Evolutionary conservation across 2,329 filamentous ascomycete species (phyloP).

Genomic region (Xylaria sp.): DNA sequence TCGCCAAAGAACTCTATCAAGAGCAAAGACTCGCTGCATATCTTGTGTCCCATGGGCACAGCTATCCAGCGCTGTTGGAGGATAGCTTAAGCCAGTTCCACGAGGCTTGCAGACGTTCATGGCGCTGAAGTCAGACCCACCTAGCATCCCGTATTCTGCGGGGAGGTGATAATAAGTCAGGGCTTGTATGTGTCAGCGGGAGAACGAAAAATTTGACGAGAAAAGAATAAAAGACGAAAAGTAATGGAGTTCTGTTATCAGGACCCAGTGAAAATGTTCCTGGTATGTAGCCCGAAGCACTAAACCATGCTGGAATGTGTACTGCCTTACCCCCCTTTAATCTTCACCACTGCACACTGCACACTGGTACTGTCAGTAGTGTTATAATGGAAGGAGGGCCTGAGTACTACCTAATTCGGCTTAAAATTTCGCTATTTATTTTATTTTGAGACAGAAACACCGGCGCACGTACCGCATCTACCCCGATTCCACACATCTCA

Average conservation of each 20-base stretch:
- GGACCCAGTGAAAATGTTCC: slow-evolving; percentile 2
- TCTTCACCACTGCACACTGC: not conserved
- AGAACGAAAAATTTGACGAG: not conserved
- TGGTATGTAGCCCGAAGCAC: not conserved
- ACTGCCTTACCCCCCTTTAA: slow-evolving; percentile 10
- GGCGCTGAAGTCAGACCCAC: not conserved
- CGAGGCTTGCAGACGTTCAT: slow-evolving; percentile 22
- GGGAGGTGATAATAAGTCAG: not conserved
- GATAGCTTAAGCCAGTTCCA: slow-evolving; percentile 15
- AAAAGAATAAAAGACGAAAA: not conserved
- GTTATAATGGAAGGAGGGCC: not conserved
- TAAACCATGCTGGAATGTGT: slow-evolving; percentile 8
- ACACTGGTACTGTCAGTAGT: not conserved
- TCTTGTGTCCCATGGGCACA: not conserved
- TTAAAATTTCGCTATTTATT: slow-evolving; percentile 23
- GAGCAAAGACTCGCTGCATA: not conserved
- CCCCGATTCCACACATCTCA: slow-evolving; percentile 23
- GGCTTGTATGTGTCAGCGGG: no score
- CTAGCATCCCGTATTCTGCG: not conserved
- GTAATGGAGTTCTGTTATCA: not conserved
- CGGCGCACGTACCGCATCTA: slow-evolving; percentile 33
- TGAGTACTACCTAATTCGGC: slow-evolving; percentile 21
- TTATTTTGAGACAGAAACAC: slow-evolving; percentile 30
- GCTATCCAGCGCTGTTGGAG: slow-evolving; percentile 3
- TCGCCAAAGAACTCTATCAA: not conserved